Base-by-base conservation (phyloP, 2,329 filamentous ascomycete species). In the Botrytis aclada region DNA sequence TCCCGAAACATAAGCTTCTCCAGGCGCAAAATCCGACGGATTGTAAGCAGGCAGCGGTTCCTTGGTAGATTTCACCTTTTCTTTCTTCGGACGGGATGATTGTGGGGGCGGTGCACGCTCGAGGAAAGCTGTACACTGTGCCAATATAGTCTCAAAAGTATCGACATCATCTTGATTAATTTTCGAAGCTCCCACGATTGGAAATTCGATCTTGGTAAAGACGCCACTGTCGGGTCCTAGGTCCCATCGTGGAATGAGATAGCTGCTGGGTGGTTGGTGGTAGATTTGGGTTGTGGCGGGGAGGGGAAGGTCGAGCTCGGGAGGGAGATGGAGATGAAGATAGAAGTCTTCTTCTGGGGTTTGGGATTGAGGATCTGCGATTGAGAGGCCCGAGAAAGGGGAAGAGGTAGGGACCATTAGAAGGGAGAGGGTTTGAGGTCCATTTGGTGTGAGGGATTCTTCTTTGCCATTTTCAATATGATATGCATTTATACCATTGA, bases 271-370 rank as follows among this genome's bases (percentile, higher is more conserved):
- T 10, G 95, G 94, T 83, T 98, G 94, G 82, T 97, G 94, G 84
- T 97, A 98, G 81, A 99, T 96, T 82, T 98, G 95, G 0, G 96
- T 98, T 0, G 95, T 98, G 29, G 95, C 95, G 20, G 96, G 96
- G 22, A 98, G 87, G 9, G 96, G 93, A 9, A 98, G 88, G 79
- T 98, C 95, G 78, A 99, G 89, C 85, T 98, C 95, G 32, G 95
- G 95, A 22, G 95, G 95, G 16, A 98, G 89, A 79, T 98, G 94
- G 37, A 99, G 89, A 82, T 98, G 95, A 8, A 99, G 89, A 82
- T 98, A 98, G 84, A 98, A 98, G 85, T 98, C 96, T 81, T 98
- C 93, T 80, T 95, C 92, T 6, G 88, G 86, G 71, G 87, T 85
- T 73, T 85, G 86, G 14, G 80, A 80, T 76, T 88, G 86, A 63